Evolutionary conservation across 192 early-diverging fungal species (phyloP).

Genomic region (Funneliformis geosporum): DNA sequence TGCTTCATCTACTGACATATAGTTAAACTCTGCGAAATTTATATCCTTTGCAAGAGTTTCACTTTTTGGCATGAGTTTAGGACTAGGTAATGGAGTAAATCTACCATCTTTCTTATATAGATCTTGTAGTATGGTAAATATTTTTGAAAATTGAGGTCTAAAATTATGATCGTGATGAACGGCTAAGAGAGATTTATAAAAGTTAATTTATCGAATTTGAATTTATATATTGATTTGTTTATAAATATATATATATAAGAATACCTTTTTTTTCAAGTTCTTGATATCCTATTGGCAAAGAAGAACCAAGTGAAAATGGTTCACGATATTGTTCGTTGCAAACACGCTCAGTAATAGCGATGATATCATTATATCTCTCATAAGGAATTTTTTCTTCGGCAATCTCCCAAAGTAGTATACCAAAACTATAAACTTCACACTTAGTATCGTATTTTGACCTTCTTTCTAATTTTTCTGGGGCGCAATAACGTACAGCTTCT

Average conservation of each 20-base stretch:
- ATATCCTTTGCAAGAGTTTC: background rate
- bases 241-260: too few relatives aligned
- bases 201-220: background rate
- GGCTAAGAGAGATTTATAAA: background rate
- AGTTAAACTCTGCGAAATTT: too few relatives aligned
- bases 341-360: background rate
- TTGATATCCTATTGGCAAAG: background rate
- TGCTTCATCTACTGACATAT: too few relatives aligned
- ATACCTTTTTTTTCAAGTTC: background rate
- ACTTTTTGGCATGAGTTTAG: too few relatives aligned
- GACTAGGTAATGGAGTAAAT: too few relatives aligned
- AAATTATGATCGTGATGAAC: too few relatives aligned
- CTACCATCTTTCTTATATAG: too few relatives aligned
- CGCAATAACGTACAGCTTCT: conserved; percentile 15
- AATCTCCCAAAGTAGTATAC: conserved; percentile 24
- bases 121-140: too few relatives aligned
- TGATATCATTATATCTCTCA: background rate
- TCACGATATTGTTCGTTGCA: background rate
- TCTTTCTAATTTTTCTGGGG: conserved; percentile 19
- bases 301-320: background rate
- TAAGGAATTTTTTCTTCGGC: conserved; percentile 15
- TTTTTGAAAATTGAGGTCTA: too few relatives aligned
- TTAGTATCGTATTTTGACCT: conserved; percentile 2
- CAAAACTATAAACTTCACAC: conserved; percentile 27
- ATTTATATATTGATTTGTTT: too few relatives aligned